Conservation (phyloP, 768 basidiomycete species). For the Pleurotus giganteus region DNA sequence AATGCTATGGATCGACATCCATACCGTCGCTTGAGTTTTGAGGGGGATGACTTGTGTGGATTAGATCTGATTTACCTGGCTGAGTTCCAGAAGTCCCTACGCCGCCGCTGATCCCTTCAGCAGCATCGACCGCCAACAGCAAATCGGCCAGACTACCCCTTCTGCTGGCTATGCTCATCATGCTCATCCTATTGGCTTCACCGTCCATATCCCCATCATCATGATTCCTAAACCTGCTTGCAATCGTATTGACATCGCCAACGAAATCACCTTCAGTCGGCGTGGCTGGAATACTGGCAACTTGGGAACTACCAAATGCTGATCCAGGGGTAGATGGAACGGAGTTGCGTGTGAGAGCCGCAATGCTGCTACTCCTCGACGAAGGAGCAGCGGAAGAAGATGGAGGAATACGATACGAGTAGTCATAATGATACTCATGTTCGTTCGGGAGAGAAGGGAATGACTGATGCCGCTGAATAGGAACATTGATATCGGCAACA, state of each 20-base stretch:
- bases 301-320: conserved; percentile 20
- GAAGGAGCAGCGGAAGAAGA: neutral
- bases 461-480: conserved; percentile 1
- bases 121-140: conserved; percentile 2
- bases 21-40: neutral
- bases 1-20: neutral
- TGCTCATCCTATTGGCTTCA: neutral
- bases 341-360: neutral
- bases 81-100: neutral
- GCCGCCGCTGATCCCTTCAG: conserved; percentile 6
- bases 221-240: conserved; percentile 21
- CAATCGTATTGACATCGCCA: conserved; percentile 19
- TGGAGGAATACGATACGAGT: neutral
- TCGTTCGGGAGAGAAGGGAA: neutral
- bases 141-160: conserved; percentile 1
- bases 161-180: conserved; percentile 3
- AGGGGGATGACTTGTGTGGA: neutral
- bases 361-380: neutral
- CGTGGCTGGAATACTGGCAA: neutral
- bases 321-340: conserved; percentile 12
- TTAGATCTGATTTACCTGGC: no score
- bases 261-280: conserved; percentile 15
- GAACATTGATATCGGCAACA: neutral
- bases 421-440: neutral
- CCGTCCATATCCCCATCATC: neutral